These are phyloP conservation scores for Chenopodium berlandieri DNA, from an alignment of 148 eudicot species.

Conservation along the genomic window DNA sequence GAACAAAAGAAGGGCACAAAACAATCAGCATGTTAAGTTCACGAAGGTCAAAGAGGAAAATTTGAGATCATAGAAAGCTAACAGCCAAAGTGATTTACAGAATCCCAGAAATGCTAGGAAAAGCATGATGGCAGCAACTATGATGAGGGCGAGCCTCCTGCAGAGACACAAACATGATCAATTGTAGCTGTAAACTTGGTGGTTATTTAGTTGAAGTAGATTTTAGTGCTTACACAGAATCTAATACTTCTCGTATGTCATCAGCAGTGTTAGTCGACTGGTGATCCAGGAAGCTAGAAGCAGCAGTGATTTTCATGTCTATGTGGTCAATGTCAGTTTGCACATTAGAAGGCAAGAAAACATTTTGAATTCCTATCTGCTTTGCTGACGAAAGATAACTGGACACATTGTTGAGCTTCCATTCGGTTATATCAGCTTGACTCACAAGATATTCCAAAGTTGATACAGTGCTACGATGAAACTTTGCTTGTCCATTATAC, in stretches of 20 bases:
- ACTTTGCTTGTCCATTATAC: constrained; percentile 78
- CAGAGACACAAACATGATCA: constrained; percentile 21
- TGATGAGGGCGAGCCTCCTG: constrained; percentile 79
- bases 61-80: constrained; percentile 9
- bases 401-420: constrained; percentile 68
- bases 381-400: constrained; percentile 71
- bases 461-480: constrained; percentile 52
- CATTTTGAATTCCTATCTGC: constrained; percentile 50
- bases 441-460: constrained; percentile 60
- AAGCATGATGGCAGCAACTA: constrained; percentile 85
- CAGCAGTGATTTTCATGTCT: constrained; percentile 55
- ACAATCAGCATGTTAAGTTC: constrained; percentile 2
- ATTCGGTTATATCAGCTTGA: constrained; percentile 65
- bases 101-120: constrained; percentile 74
- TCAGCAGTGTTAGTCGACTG: constrained; percentile 52
- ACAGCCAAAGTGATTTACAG: constrained; percentile 40
- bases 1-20: constrained; percentile 14
- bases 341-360: constrained; percentile 60
- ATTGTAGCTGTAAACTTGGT: background rate
- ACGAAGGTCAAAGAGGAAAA: constrained; percentile 2
- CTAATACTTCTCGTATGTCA: constrained; percentile 54
- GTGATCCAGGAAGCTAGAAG: constrained; percentile 50
- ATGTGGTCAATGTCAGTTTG: constrained; percentile 70
- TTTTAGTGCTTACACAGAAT: constrained; percentile 51
- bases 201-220: background rate